These are phyloP conservation scores for Tilletia setariae DNA, from an alignment of 1,284 basidiomycete genomes.

Conservation along the genomic window DNA sequence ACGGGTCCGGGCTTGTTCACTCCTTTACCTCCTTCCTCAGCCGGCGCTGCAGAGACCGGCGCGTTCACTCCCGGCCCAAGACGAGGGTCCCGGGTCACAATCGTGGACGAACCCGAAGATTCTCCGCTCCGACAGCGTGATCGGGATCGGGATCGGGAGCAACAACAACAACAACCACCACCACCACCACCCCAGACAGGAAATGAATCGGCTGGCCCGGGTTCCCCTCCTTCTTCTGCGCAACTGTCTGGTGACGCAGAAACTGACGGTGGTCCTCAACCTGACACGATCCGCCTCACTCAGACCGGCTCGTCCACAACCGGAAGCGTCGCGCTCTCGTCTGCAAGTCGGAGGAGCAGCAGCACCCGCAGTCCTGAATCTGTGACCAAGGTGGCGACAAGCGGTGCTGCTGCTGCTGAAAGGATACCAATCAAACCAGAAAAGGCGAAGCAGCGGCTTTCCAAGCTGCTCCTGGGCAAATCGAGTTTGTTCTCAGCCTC, in stretches of 20 bases:
- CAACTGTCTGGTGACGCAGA: too few relatives aligned
- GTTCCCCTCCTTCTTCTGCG: background rate
- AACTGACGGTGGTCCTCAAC: too few relatives aligned
- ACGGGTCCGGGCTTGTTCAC: background rate
- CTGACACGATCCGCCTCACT: too few relatives aligned
- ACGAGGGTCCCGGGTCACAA: background rate
- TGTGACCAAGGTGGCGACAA: background rate
- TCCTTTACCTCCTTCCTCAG: background rate
- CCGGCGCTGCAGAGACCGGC: background rate
- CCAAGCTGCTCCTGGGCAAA: conserved; percentile 5
- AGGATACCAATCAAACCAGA: background rate
- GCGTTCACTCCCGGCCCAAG: background rate
- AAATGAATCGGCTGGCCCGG: background rate
- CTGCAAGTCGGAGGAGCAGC: background rate
- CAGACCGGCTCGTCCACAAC: too few relatives aligned
- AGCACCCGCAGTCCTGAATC: background rate
- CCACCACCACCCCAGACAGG: background rate
- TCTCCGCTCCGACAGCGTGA: conserved; percentile 2
- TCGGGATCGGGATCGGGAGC: background rate
- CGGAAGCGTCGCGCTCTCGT: too few relatives aligned
- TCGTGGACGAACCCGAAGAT: background rate
- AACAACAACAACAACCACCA: background rate
- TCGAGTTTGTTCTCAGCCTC: background rate
- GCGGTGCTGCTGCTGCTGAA: background rate
- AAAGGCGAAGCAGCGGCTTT: background rate